These are phyloP conservation scores for Hypoxylon sp. DNA, from an alignment of 2,329 filamentous ascomycete genomes.

Conservation along the genomic window DNA sequence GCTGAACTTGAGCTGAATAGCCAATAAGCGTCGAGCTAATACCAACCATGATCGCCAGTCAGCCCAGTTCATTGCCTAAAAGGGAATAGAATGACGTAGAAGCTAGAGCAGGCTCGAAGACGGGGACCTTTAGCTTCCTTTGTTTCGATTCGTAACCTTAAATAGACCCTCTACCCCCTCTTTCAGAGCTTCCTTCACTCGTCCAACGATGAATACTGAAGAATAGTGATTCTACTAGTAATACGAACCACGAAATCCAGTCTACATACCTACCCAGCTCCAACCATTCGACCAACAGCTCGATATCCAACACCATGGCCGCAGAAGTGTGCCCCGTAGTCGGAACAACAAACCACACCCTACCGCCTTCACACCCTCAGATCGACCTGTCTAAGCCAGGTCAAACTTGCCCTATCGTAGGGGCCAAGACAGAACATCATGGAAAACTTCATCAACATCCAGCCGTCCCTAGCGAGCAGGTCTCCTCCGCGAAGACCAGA, in stretches of 20 bases:
- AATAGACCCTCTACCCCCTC: conserved; percentile 30
- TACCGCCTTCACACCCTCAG: conserved; percentile 59
- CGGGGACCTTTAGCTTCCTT: conserved; percentile 11
- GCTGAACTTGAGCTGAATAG: conserved; percentile 1
- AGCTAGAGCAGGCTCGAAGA: conserved; percentile 3
- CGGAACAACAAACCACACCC: conserved; percentile 60
- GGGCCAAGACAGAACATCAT: conserved; percentile 61
- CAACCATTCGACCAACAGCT: conserved; percentile 1
- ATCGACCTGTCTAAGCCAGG: conserved; percentile 60
- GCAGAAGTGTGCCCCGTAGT: conserved; percentile 59
- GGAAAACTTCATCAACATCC: conserved; percentile 60
- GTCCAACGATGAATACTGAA: not conserved
- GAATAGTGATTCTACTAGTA: conserved; percentile 3
- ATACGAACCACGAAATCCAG: conserved; percentile 13
- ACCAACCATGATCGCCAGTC: conserved; percentile 36
- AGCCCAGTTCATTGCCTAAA: conserved; percentile 37
- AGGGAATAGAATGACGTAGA: conserved; percentile 40
- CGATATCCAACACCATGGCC: conserved; percentile 49
- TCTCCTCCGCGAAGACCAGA: conserved; percentile 47
- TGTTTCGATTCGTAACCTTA: conserved; percentile 34
- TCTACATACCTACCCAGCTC: not conserved
- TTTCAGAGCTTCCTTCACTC: conserved; percentile 16
- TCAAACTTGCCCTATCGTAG: conserved; percentile 60
- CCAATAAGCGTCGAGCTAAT: conserved; percentile 38
- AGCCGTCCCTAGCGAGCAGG: conserved; percentile 51